phyloP scores from a whole-genome alignment of 225 moss, liverwort and hornwort species.

The Bryoerythrophyllum caledonicum region DNA sequence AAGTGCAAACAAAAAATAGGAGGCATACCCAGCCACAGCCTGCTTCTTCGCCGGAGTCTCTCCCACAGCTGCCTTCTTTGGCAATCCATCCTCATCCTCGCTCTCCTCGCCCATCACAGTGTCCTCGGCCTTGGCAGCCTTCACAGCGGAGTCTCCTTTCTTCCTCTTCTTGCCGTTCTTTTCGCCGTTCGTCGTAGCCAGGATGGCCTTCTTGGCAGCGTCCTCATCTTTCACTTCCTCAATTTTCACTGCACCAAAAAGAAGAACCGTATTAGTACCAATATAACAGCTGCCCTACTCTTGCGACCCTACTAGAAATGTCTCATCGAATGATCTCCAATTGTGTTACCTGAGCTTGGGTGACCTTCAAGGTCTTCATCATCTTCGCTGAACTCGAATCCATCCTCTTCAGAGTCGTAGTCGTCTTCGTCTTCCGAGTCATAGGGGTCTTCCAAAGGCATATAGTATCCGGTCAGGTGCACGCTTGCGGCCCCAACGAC shows the following conservation, averaged over 20 bases:
- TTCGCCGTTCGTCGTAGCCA: constrained; percentile 24
- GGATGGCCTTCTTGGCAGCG: constrained; percentile 15
- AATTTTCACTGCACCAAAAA: constrained; percentile 41
- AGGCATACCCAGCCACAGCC: constrained; percentile 50
- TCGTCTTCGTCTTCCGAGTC: constrained; percentile 56
- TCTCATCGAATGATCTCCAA: too few species aligned
- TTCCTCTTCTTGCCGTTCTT: constrained; percentile 49
- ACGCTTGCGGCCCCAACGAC: constrained; percentile 78
- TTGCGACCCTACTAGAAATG: too few species aligned
- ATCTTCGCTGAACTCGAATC: constrained; percentile 37
- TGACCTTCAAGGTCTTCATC: constrained; percentile 40
- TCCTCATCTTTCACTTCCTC: constrained; percentile 32
- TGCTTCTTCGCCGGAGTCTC: constrained; percentile 51
- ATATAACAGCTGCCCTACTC: too few species aligned
- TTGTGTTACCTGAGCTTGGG: constrained; percentile 42
- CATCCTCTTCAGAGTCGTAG: constrained; percentile 57
- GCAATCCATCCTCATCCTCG: constrained; percentile 87
- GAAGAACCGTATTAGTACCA: too few species aligned
- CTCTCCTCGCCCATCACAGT: constrained; percentile 44
- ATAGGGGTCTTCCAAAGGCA: constrained; percentile 66
- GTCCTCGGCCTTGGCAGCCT: constrained; percentile 30
- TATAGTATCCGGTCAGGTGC: constrained; percentile 89
- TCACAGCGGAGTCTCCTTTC: constrained; percentile 33
- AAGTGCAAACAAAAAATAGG: too few species aligned
- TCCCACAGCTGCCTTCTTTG: constrained; percentile 26